phyloP scores from a whole-genome alignment of 2,329 filamentous ascomycete genomes.

The Hypoxylon sp. region DNA sequence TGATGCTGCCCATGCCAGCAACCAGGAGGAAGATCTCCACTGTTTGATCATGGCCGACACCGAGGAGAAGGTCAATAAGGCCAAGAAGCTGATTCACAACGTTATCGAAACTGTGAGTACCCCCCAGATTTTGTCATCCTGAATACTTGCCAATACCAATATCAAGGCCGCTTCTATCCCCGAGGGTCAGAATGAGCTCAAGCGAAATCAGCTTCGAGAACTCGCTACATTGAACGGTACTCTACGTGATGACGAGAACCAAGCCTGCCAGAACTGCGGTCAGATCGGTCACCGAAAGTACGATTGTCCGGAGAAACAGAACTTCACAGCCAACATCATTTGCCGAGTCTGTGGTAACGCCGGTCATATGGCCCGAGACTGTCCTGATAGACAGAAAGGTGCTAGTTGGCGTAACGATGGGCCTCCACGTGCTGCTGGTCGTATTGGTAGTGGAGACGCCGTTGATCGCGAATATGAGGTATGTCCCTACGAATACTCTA shows the following conservation, averaged over 20 bases:
- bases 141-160: slow-evolving; percentile 47
- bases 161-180: slow-evolving; percentile 94
- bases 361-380: slow-evolving; percentile 98
- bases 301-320: slow-evolving; percentile 96
- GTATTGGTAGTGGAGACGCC: slow-evolving; percentile 83
- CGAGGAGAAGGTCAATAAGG: slow-evolving; percentile 99
- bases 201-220: slow-evolving; percentile 97
- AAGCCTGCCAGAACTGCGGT: slow-evolving; percentile 98
- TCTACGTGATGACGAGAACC: slow-evolving; percentile 98
- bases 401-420: slow-evolving; percentile 89
- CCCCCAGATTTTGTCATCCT: background rate
- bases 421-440: slow-evolving; percentile 70
- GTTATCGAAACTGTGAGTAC: slow-evolving; percentile 94
- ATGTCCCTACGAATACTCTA: slow-evolving; percentile 56
- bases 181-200: slow-evolving; percentile 98
- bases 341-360: slow-evolving; percentile 98
- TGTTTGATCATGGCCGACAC: slow-evolving; percentile 99
- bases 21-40: slow-evolving; percentile 99
- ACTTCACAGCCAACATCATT: slow-evolving; percentile 99
- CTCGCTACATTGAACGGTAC: slow-evolving; percentile 98
- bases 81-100: slow-evolving; percentile 98
- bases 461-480: slow-evolving; percentile 97
- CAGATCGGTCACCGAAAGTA: slow-evolving; percentile 99
- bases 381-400: slow-evolving; percentile 92
- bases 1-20: slow-evolving; percentile 98